Base-by-base conservation (phyloP, 148 eudicot species). In the Rhododendron molle region DNA sequence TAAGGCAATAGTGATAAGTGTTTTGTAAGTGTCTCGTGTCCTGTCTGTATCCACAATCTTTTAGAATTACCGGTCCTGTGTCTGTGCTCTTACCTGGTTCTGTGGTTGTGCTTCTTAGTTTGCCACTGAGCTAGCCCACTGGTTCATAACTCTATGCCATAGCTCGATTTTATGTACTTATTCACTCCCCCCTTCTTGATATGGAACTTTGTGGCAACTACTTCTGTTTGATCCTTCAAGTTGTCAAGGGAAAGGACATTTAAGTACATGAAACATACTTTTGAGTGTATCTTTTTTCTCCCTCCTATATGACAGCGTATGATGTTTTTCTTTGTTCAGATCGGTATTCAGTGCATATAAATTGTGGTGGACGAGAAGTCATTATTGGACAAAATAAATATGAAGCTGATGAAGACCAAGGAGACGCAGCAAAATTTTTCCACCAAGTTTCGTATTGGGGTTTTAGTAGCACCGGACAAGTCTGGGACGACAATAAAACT, bases 401-500 rank as follows among this genome's bases (percentile, higher is more conserved):
- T 84, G 94, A 92, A 81, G 87, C 69, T 60, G 97, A 94, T 85
- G 89, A 83, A 80, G 89, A 83, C 26, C 34, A 43, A 36, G 91
- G 86, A 58, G 94, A 91, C 32, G 15, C 89, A 10, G 94, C 91
- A 20, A 87, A 85, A 82, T 91, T 92, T 83, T 79, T 84, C 49
- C 90, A 87, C 30, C 30, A 44, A 23, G 84, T 44, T 76, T 85
- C 85, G 44, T 74, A 89, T 69, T 93, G 97, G 97, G 97, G 95
- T 86, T 86, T 86, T 46, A 93, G 97, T 78, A 91, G 88, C 86
- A 94, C 92, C 2, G 97, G 97, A 38, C 28, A 86, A 83, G 90
- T 92, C 52, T 88, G 87, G 90, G 84, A 30, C 32, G 16, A 0
- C 32, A 38, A 32, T 7, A 32, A 1, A 14, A 32, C 40, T 10